Evolutionary conservation across 306 rosid species (phyloP).

Genomic region (Sicyos baderoa): DNA sequence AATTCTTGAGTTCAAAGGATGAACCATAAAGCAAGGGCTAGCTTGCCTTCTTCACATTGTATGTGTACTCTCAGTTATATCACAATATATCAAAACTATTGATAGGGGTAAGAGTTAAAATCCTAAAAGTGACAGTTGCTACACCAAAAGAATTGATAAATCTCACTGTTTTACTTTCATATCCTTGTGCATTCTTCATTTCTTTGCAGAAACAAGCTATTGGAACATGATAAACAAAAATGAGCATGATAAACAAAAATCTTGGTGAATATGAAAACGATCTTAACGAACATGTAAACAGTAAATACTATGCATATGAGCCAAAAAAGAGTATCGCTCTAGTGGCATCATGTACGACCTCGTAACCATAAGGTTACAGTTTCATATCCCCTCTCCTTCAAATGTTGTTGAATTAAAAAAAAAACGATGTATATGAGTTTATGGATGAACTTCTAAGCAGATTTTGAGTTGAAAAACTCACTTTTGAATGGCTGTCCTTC

Average conservation of each 20-base stretch:
- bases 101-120: constrained; percentile 1
- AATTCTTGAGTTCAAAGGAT: neutral
- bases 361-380: no score
- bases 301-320: neutral
- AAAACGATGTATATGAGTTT: no score
- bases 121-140: constrained; percentile 16
- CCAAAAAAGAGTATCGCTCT: no score
- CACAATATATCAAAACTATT: neutral
- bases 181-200: neutral
- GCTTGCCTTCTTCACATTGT: no score
- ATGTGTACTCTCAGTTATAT: constrained; percentile 8
- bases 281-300: neutral
- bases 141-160: constrained; percentile 8
- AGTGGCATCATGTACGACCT: no score
- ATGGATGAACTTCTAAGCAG: neutral
- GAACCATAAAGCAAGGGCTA: constrained; percentile 6
- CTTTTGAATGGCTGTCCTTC: constrained; percentile 31
- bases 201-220: constrained; percentile 15
- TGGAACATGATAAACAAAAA: neutral
- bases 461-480: constrained; percentile 22
- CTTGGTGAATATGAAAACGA: neutral
- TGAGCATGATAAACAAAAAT: neutral
- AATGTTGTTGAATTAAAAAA: no score
- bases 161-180: neutral
- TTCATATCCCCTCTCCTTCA: no score